These are phyloP conservation scores for Fusarium setosum DNA, from an alignment of 2,329 filamentous ascomycete genomes.

Conservation along the genomic window DNA sequence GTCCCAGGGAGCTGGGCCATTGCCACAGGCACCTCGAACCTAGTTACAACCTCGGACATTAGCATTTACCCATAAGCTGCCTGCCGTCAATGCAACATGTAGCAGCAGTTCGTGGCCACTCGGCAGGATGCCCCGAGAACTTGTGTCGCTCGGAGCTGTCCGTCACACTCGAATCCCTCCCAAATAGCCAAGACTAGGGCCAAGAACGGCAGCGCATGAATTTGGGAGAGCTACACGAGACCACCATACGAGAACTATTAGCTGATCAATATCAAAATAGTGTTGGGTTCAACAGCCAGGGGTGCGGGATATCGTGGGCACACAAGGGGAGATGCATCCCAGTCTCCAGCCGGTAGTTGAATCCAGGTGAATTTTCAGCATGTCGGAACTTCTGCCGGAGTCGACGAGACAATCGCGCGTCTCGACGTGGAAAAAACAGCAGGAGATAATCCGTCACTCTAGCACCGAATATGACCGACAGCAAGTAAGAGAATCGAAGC, in stretches of 20 bases:
- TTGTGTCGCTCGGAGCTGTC: neutral
- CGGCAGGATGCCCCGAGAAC: conserved; percentile 8
- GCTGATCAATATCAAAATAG: neutral
- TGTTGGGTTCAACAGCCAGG: neutral
- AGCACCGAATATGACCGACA: conserved; percentile 72
- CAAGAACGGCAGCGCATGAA: neutral
- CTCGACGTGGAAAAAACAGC: conserved; percentile 35
- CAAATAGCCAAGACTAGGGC: neutral
- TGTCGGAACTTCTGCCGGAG: conserved; percentile 47
- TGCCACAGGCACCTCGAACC: neutral
- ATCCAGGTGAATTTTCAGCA: neutral
- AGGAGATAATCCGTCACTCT: conserved; percentile 56
- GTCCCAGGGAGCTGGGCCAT: conserved; percentile 22
- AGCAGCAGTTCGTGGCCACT: conserved; percentile 2
- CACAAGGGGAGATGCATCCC: neutral
- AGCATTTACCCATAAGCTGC: conserved; percentile 15
- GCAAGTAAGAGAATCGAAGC: conserved; percentile 60
- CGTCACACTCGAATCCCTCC: neutral
- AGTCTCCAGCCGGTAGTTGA: neutral
- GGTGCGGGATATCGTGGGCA: conserved; percentile 13
- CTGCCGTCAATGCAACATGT: neutral
- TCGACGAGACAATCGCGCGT: conserved; percentile 38
- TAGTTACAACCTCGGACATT: conserved; percentile 8
- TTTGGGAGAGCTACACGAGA: conserved; percentile 2
- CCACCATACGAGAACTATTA: neutral